phyloP scores from a whole-genome alignment of 345 rosid genomes.

The Angophora floribunda region DNA sequence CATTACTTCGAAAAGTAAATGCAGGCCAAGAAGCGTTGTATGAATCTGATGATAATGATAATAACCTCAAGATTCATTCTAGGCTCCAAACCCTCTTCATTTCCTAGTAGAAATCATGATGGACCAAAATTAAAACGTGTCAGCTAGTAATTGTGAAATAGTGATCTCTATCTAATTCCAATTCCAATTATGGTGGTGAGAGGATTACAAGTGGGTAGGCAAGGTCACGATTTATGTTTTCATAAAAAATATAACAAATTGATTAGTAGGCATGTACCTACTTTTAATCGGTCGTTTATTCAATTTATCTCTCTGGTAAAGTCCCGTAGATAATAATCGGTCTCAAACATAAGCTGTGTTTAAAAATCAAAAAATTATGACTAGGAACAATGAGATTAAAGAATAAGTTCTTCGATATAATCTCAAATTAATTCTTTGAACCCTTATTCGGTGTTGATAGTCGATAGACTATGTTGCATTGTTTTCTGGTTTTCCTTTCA shows the following conservation, averaged over 20 bases:
- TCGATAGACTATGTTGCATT: neutral
- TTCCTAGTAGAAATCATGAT: neutral
- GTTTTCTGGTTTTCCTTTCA: neutral
- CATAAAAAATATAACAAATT: neutral
- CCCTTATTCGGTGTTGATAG: neutral
- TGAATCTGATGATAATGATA: neutral
- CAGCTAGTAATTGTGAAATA: neutral
- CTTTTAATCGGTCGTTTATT: neutral
- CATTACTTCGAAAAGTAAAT: neutral
- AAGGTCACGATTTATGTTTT: neutral
- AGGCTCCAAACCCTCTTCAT: neutral
- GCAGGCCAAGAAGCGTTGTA: neutral
- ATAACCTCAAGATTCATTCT: neutral
- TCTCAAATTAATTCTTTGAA: too few relatives aligned
- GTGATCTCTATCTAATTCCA: neutral
- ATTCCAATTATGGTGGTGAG: neutral
- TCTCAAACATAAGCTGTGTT: neutral
- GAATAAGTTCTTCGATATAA: neutral
- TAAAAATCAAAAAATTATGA: neutral
- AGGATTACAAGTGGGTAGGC: neutral
- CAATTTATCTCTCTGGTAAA: neutral
- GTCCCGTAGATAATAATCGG: neutral
- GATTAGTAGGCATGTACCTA: neutral
- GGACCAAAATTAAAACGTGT: neutral
- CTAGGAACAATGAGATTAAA: neutral